A percentile compares a stretch with the other conserved stretches of the same genome.
phyloP scores from a whole-genome alignment of 345 rosid species.

The Trapa incisa region DNA sequence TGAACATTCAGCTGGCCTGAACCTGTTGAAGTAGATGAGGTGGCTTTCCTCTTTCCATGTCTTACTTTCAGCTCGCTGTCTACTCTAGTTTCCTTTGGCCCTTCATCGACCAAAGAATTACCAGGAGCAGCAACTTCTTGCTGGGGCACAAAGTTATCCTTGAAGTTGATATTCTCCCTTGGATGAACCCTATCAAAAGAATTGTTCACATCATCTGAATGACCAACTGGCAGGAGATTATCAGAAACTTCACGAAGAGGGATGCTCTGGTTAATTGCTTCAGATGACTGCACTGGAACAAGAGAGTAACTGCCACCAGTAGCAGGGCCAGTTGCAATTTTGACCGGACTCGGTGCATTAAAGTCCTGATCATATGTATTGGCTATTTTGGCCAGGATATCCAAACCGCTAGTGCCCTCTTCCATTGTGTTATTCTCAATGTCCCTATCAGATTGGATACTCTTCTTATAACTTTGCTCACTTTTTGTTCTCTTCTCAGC shows the following conservation, averaged over 20 bases:
- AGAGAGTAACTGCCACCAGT: background rate
- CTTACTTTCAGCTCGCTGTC: constrained; percentile 12
- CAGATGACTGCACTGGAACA: constrained; percentile 5
- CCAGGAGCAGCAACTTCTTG: constrained; percentile 18
- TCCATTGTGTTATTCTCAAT: constrained; percentile 2
- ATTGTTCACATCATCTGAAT: constrained; percentile 6
- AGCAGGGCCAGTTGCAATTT: background rate
- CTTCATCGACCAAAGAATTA: constrained; percentile 20
- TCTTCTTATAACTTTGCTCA: constrained; percentile 4
- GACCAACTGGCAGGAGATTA: constrained; percentile 11
- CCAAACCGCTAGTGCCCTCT: background rate
- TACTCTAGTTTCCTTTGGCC: constrained; percentile 11
- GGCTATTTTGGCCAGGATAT: background rate
- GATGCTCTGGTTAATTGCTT: constrained; percentile 13
- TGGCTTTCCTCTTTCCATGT: constrained; percentile 18
- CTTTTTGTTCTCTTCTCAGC: constrained; percentile 8
- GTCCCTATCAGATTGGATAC: background rate
- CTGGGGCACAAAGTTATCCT: constrained; percentile 23
- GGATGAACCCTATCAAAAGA: constrained; percentile 11
- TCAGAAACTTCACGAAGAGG: constrained; percentile 8
- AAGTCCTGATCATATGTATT: constrained; percentile 1
- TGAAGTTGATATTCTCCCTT: constrained; percentile 19
- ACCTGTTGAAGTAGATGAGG: constrained; percentile 15
- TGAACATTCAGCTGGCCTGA: constrained; percentile 19
- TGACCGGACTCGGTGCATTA: background rate